Evolutionary conservation across 164 flowering plant species (phyloP), one percentile per base, ranked within the genome.

Genomic region (Santalum album): DNA sequence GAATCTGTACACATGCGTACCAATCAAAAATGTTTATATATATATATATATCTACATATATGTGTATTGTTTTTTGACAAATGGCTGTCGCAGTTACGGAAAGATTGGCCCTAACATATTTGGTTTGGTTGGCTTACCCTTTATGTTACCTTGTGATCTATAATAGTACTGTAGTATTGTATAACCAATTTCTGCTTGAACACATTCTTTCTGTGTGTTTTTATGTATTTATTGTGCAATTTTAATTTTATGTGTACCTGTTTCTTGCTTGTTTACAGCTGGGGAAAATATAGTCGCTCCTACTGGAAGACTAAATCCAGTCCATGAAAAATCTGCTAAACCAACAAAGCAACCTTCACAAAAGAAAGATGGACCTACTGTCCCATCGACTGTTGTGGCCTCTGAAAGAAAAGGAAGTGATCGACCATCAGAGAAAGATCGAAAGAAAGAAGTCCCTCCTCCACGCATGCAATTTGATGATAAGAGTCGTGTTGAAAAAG

Each of bases 381-480:
- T 55, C 56, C 62, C 78, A 36, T 62, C 77, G 18, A 68, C 79
- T 47, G 77, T 42, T n/a, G 20, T 21, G n/a, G 21, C 45, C 17
- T 1, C 45, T 59, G 85, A 87, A 49, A 85, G 76, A 70, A 85
- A 75, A 57, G 81, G 78, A 9, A 73, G 56, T 64, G 98, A 90
- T 32, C 86, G 83, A 11, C 72, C 69, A 17, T 45, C 70, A 25
- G 98, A 90, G 47, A 90, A 87, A 49, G 96, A 90, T 22, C 82
- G 89, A 59, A 90, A 82, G 76, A 90, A 83, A 62, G 95, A 83
- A 59, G 84, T 65, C 24, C 95, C 90, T 56, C 83, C 66, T 57
- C 88, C 90, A 45, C 84, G 95, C 42, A 73, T 83, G 90, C 87
- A 86, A 53, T 81, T 78, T 65, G 87, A 86, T 72, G 87, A 83